A percentile compares a stretch with the other conserved stretches of the same genome.
phyloP scores from a whole-genome alignment of 1,284 basidiomycete species.

The Cutaneotrichosporon cutaneum region DNA sequence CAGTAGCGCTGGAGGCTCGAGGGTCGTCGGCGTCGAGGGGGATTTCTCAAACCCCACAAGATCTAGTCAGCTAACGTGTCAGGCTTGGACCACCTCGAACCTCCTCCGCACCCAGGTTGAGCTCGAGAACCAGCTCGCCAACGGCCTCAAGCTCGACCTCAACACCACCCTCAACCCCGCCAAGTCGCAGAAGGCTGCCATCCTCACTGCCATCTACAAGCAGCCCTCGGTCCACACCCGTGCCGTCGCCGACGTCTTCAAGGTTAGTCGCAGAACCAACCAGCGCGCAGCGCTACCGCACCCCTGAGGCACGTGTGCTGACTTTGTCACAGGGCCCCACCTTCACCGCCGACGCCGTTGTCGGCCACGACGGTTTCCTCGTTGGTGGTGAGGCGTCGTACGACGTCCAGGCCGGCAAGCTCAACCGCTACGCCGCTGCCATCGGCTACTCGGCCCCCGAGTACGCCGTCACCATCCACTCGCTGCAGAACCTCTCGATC shows the following conservation, averaged over 20 bases:
- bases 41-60: background rate
- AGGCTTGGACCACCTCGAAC: slow-evolving; percentile 91
- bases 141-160: slow-evolving; percentile 95
- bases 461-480: slow-evolving; percentile 94
- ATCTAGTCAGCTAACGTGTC: slow-evolving; percentile 11
- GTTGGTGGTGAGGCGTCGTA: slow-evolving; percentile 94
- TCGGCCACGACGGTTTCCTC: slow-evolving; percentile 97
- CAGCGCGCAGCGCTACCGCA: background rate
- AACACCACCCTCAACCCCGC: slow-evolving; percentile 78
- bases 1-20: no score
- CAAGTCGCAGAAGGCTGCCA: slow-evolving; percentile 70
- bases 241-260: slow-evolving; percentile 90
- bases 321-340: slow-evolving; percentile 75
- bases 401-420: slow-evolving; percentile 90
- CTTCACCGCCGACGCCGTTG: slow-evolving; percentile 91
- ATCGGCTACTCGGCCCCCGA: slow-evolving; percentile 85
- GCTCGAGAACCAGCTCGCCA: slow-evolving; percentile 96
- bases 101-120: slow-evolving; percentile 84
- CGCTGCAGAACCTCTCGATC: slow-evolving; percentile 88
- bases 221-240: slow-evolving; percentile 94
- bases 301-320: slow-evolving; percentile 14
- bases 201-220: slow-evolving; percentile 85
- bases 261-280: slow-evolving; percentile 59
- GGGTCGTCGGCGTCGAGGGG: no score
- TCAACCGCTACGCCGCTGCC: slow-evolving; percentile 89